Evolutionary conservation across 2,329 filamentous ascomycete genomes (phyloP).

Genomic region (Chalara sp.): DNA sequence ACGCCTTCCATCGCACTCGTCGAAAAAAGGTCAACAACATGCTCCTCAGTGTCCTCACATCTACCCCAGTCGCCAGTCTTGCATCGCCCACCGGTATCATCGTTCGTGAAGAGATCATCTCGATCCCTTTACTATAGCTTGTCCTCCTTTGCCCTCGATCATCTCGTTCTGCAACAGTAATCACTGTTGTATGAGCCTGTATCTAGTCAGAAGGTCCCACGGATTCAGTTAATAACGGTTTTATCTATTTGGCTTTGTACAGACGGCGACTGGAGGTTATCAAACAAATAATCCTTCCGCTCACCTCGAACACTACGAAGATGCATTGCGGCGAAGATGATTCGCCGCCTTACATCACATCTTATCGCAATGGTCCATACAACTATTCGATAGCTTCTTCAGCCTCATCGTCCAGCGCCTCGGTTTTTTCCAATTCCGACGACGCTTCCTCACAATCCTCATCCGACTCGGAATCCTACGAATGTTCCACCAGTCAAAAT

Average conservation of each 20-base stretch:
- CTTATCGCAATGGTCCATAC: conserved; percentile 52
- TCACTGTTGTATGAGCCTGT: conserved; percentile 29
- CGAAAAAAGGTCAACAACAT: conserved; percentile 38
- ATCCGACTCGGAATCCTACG: conserved; percentile 37
- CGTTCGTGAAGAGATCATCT: conserved; percentile 42
- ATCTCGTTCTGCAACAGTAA: conserved; percentile 31
- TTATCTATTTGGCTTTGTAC: conserved; percentile 42
- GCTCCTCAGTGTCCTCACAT: conserved; percentile 46
- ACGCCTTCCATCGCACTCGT: conserved; percentile 18
- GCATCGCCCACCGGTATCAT: conserved; percentile 54
- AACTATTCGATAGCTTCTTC: conserved; percentile 66
- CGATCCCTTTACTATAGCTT: conserved; percentile 33
- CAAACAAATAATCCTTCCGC: conserved; percentile 10
- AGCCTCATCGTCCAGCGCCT: conserved; percentile 68
- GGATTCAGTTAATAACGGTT: conserved; percentile 34
- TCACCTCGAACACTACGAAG: conserved; percentile 33
- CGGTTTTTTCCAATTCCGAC: conserved; percentile 69
- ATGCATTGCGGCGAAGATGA: conserved; percentile 50
- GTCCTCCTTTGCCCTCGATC: conserved; percentile 35
- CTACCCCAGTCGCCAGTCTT: conserved; percentile 56
- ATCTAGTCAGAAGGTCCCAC: conserved; percentile 35
- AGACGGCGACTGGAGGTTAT: conserved; percentile 48
- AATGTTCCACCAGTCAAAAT: conserved; percentile 30
- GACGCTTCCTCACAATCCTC: conserved; percentile 61
- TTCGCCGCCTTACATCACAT: conserved; percentile 45